Evolutionary conservation across 176 grass and related monocot species (phyloP).

Genomic region (Hordeum marinum): DNA sequence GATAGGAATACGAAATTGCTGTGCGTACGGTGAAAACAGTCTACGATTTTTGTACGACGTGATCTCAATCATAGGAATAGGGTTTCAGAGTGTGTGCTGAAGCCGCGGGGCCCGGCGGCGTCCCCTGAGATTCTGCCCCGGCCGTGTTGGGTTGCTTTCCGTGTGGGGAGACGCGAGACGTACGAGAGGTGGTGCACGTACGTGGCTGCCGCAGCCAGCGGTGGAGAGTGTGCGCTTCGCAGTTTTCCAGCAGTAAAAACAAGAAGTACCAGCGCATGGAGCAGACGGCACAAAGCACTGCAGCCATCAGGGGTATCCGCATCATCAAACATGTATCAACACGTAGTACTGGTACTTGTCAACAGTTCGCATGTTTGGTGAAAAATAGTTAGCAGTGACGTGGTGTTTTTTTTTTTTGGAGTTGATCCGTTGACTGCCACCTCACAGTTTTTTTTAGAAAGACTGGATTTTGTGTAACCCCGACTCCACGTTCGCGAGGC

Average conservation of each 20-base stretch:
- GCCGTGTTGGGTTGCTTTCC: slow-evolving; percentile 16
- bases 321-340: background rate
- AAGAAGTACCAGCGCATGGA: slow-evolving; percentile 3
- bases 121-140: slow-evolving; percentile 33
- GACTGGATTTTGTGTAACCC: background rate
- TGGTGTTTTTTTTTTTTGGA: background rate
- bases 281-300: slow-evolving; percentile 3
- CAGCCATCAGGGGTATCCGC: background rate
- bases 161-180: slow-evolving; percentile 16
- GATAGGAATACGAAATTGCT: slow-evolving; percentile 42
- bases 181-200: background rate
- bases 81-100: slow-evolving; percentile 11
- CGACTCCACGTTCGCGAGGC: no score
- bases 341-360: background rate
- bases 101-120: background rate
- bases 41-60: no score
- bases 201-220: background rate
- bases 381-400: background rate
- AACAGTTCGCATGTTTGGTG: background rate
- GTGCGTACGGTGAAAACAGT: no score
- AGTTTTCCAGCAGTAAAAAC: slow-evolving; percentile 4
- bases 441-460: background rate
- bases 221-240: background rate
- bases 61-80: slow-evolving; percentile 43
- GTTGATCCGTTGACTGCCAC: background rate